Evolutionary conservation across 768 basidiomycete genomes (phyloP).

Genomic region (Macrolepiota albuminosa): DNA sequence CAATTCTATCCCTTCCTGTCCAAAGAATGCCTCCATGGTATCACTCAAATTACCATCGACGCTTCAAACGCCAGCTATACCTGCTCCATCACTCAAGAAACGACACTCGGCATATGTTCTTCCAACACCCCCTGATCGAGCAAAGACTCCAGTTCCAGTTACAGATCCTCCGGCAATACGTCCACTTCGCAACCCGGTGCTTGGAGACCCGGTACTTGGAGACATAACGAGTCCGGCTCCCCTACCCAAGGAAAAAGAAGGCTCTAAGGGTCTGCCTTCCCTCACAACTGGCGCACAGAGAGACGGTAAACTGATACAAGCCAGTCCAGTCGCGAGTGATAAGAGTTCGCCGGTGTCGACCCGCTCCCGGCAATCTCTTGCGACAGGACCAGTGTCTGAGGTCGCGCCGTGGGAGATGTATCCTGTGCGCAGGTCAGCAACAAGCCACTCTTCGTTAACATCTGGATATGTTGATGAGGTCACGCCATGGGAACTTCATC

Average conservation of each 20-base stretch:
- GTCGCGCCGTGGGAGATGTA: constrained; percentile 27
- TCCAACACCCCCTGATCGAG: constrained; percentile 16
- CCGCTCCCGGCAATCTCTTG: constrained; percentile 8
- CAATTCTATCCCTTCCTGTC: constrained; percentile 15
- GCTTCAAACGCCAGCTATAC: neutral
- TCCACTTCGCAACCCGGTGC: constrained; percentile 30
- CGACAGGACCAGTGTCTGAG: constrained; percentile 22
- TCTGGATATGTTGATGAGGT: constrained; percentile 25
- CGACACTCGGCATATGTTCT: constrained; percentile 26
- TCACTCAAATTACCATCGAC: constrained; percentile 11
- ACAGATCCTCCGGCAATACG: constrained; percentile 21
- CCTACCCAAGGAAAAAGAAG: constrained; percentile 9
- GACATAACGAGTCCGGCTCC: neutral
- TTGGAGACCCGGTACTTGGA: constrained; percentile 22
- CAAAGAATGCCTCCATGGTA: constrained; percentile 18
- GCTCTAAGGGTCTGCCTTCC: constrained; percentile 17
- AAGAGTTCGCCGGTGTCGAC: constrained; percentile 11
- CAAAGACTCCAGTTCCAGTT: constrained; percentile 17
- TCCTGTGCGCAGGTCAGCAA: constrained; percentile 12
- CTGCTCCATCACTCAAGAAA: constrained; percentile 23
- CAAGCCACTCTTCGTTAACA: constrained; percentile 18
- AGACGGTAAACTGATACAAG: constrained; percentile 8
- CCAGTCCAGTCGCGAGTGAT: constrained; percentile 3
- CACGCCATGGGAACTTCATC: constrained; percentile 27
- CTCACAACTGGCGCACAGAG: constrained; percentile 22